Evolutionary conservation across 495 filamentous ascomycete genomes (phyloP).

Genomic region (Schizothecium vesticola): DNA sequence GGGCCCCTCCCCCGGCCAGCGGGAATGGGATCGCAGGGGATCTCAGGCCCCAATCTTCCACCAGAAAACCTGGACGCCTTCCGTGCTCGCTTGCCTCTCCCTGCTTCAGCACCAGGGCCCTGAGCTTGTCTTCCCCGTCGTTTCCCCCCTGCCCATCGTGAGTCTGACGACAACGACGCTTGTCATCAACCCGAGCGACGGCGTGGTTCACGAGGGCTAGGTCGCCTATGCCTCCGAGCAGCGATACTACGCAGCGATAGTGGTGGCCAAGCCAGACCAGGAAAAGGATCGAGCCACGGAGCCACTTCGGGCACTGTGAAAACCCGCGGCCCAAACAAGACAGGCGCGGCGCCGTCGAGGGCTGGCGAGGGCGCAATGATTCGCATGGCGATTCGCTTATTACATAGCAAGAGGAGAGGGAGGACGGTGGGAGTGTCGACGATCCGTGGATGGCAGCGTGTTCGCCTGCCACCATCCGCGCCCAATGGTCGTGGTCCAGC

Average conservation of each 20-base stretch:
- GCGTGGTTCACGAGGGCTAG: neutral
- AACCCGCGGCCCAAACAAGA: slow-evolving; percentile 13
- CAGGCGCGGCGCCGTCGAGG: slow-evolving; percentile 1
- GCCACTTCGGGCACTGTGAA: neutral
- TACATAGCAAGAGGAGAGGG: slow-evolving; percentile 8
- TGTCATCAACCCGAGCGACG: neutral
- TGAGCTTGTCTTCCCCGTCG: neutral
- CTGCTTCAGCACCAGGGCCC: neutral
- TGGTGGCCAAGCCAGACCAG: neutral
- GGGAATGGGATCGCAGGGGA: slow-evolving; percentile 15
- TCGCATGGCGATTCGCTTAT: slow-evolving; percentile 19
- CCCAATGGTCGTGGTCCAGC: neutral
- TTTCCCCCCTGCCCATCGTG: neutral
- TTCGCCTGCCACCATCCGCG: neutral
- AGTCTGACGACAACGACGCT: neutral
- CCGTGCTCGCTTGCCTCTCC: neutral
- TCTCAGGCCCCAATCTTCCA: slow-evolving; percentile 10
- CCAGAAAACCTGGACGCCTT: slow-evolving; percentile 1
- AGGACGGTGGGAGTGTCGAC: neutral
- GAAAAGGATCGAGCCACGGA: neutral
- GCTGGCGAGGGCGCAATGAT: slow-evolving; percentile 15
- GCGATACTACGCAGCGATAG: neutral
- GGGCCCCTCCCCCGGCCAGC: slow-evolving; percentile 19
- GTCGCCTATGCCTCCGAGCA: neutral
- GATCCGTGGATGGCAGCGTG: neutral